Conservation (phyloP, 208 protist species). For the Leishmania guyanensis region DNA sequence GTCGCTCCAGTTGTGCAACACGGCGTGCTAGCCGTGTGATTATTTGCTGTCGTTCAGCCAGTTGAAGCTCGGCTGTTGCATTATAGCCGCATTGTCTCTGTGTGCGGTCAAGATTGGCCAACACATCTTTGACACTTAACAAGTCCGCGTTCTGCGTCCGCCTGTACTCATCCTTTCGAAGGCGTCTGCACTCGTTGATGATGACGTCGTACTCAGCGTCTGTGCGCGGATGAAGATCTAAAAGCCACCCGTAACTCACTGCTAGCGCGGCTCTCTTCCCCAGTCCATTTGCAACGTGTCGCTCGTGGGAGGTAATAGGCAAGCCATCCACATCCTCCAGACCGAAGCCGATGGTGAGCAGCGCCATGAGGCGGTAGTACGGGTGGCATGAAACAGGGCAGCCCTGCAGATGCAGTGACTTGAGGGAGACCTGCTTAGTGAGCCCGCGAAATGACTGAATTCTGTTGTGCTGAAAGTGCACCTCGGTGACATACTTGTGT, state of each 20-base stretch:
- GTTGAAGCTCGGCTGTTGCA: slow-evolving; percentile 7
- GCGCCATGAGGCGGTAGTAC: slow-evolving; percentile 78
- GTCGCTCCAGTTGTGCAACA: slow-evolving; percentile 25
- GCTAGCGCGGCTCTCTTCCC: slow-evolving; percentile 60
- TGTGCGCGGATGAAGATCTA: slow-evolving; percentile 48
- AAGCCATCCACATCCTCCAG: slow-evolving; percentile 60
- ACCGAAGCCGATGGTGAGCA: slow-evolving; percentile 70
- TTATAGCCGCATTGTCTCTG: slow-evolving; percentile 2
- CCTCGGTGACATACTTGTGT: slow-evolving; percentile 63
- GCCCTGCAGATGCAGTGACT: slow-evolving; percentile 52
- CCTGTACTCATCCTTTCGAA: slow-evolving; percentile 14
- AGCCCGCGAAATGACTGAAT: slow-evolving; percentile 70
- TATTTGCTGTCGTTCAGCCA: slow-evolving; percentile 16
- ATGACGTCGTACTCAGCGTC: slow-evolving; percentile 49
- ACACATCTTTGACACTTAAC: slow-evolving; percentile 3
- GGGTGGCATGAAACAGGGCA: slow-evolving; percentile 73
- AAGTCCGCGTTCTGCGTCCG: neutral
- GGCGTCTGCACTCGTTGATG: slow-evolving; percentile 45
- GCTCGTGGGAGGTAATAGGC: slow-evolving; percentile 52
- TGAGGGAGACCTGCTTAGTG: slow-evolving; percentile 62
- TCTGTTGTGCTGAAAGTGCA: slow-evolving; percentile 58
- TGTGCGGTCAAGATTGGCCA: neutral
- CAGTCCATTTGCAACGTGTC: slow-evolving; percentile 38
- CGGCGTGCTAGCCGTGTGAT: slow-evolving; percentile 31
- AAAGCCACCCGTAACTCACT: slow-evolving; percentile 80